Evolutionary conservation across 2,329 filamentous ascomycete species (phyloP).

Genomic region (Monosporascus cannonballus): DNA sequence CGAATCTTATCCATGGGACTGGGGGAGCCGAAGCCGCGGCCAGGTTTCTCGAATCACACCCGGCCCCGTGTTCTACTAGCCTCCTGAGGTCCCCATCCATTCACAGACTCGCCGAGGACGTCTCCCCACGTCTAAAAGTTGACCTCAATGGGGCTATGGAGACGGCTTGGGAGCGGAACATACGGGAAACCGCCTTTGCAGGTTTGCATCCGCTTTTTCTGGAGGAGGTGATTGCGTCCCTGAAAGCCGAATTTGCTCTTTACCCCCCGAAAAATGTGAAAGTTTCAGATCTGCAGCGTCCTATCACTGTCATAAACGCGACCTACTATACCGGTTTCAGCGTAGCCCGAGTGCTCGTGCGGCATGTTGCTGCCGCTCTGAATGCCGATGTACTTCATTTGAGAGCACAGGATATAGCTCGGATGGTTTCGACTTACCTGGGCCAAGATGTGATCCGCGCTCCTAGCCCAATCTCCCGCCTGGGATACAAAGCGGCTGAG

Average conservation of each 20-base stretch:
- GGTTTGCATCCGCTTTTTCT: constrained; percentile 13
- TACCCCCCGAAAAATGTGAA: constrained; percentile 18
- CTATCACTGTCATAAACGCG: constrained; percentile 21
- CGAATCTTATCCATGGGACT: neutral
- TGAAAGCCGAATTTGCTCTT: constrained; percentile 20
- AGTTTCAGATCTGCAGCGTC: constrained; percentile 18
- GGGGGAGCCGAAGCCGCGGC: constrained; percentile 5
- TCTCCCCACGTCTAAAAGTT: neutral
- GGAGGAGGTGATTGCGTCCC: constrained; percentile 15
- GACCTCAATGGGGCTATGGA: neutral
- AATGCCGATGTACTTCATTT: constrained; percentile 62
- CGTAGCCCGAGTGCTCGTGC: constrained; percentile 31
- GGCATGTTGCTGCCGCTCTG: constrained; percentile 54
- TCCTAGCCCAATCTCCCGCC: constrained; percentile 41
- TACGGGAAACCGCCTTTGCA: constrained; percentile 7
- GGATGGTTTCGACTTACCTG: constrained; percentile 63
- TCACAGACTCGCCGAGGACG: too few relatives aligned
- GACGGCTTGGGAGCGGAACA: neutral
- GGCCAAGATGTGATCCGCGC: constrained; percentile 50
- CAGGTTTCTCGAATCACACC: constrained; percentile 2
- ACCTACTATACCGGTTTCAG: constrained; percentile 17
- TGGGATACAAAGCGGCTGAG: constrained; percentile 52
- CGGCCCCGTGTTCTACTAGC: constrained; percentile 2
- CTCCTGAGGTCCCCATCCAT: neutral
- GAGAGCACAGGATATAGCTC: constrained; percentile 63